These are phyloP conservation scores for Alternaria sp. DNA, from an alignment of 2,329 filamentous ascomycete species.

Conservation along the genomic window DNA sequence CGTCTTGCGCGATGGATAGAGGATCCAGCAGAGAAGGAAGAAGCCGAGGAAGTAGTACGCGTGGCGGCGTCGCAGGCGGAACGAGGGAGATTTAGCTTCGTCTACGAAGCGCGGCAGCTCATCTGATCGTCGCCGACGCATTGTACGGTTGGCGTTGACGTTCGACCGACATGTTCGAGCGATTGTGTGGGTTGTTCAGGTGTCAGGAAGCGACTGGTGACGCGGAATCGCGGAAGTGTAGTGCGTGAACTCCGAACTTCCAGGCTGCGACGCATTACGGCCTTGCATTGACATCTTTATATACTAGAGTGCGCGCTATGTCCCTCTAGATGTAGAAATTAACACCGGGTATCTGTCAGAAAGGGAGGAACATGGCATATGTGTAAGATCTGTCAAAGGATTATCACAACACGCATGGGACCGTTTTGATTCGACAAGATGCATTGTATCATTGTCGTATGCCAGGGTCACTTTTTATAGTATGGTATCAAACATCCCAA, in stretches of 20 bases:
- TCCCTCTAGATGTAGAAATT: not conserved
- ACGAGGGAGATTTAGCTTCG: conserved; percentile 17
- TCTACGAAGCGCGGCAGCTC: conserved; percentile 42
- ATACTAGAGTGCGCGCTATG: not conserved
- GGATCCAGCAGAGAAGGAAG: conserved; percentile 36
- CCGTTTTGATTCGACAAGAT: conserved; percentile 16
- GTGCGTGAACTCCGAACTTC: not conserved
- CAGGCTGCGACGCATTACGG: not conserved
- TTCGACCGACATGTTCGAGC: conserved; percentile 12
- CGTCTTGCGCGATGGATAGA: conserved; percentile 25
- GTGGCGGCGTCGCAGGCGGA: conserved; percentile 38
- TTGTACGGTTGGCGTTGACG: conserved; percentile 19
- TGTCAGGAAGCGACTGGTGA: not conserved
- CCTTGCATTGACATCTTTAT: not conserved
- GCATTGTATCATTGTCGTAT: conserved; percentile 33
- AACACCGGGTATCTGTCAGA: not conserved
- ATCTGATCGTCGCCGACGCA: conserved; percentile 44
- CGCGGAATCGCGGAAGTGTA: conserved; percentile 7
- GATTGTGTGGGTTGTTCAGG: not conserved
- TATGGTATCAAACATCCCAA: conserved; percentile 38
- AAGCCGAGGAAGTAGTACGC: conserved; percentile 34
- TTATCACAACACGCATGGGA: not conserved
- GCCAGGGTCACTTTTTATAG: conserved; percentile 30
- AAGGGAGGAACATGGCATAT: not conserved
- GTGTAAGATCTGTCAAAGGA: not conserved